These are phyloP conservation scores for Themeda triandra DNA, from an alignment of 176 grass and related monocot species.

Conservation along the genomic window DNA sequence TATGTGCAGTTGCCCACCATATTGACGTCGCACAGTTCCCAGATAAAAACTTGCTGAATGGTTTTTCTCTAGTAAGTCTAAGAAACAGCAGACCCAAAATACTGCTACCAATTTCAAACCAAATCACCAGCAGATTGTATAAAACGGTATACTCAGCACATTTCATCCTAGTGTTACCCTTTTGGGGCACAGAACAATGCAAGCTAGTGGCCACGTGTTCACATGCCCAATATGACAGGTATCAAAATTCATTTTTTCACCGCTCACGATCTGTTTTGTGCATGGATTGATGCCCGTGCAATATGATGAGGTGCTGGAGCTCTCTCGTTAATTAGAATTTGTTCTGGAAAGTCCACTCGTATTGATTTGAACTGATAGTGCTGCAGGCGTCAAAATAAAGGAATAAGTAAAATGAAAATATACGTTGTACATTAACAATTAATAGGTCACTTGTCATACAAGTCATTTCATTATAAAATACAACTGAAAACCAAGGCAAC, in stretches of 20 bases:
- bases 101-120: neutral
- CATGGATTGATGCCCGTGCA: slow-evolving; percentile 38
- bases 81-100: neutral
- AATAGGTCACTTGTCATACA: neutral
- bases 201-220: neutral
- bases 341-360: slow-evolving; percentile 59
- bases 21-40: neutral
- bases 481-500: neutral
- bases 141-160: neutral
- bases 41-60: neutral
- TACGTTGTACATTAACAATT: neutral
- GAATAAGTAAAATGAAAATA: neutral
- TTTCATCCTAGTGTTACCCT: neutral
- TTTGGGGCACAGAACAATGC: neutral
- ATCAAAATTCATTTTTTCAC: neutral
- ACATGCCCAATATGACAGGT: neutral
- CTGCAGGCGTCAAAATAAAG: slow-evolving; percentile 37
- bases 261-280: slow-evolving; percentile 44
- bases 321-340: slow-evolving; percentile 71
- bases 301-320: slow-evolving; percentile 41
- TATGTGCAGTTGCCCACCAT: neutral
- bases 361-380: slow-evolving; percentile 55
- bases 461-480: neutral
- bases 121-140: neutral
- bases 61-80: neutral